phyloP scores from a whole-genome alignment of 108 stramenopile species.

The Skeletonema menzelii region DNA sequence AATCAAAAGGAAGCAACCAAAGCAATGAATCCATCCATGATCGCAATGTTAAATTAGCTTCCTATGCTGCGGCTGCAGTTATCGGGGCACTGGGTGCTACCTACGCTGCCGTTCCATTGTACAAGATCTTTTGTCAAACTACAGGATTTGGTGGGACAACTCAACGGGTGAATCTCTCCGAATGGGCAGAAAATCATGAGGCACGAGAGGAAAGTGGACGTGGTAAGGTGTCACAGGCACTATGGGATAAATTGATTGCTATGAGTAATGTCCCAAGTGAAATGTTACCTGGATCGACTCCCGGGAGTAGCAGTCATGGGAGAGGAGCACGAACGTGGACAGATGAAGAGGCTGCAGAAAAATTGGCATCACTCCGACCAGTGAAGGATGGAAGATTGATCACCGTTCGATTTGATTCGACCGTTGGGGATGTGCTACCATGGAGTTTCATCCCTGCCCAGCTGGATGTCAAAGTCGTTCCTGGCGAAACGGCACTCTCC shows the following conservation, averaged over 20 bases:
- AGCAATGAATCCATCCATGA: conserved; percentile 50
- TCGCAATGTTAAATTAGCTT: conserved; percentile 73
- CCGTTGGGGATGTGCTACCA: conserved; percentile 91
- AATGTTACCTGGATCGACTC: conserved; percentile 26
- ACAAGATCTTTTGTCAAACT: conserved; percentile 99
- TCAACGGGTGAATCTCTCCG: conserved; percentile 74
- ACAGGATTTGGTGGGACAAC: conserved; percentile 99
- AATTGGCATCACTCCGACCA: conserved; percentile 78
- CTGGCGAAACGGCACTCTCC: conserved; percentile 96
- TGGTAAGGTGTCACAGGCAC: conserved; percentile 28
- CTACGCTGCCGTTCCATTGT: conserved; percentile 98
- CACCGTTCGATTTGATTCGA: conserved; percentile 93
- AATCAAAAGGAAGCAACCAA: conserved; percentile 9
- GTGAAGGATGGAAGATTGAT: conserved; percentile 87
- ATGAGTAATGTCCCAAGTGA: conserved; percentile 51
- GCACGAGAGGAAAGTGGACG: conserved; percentile 30
- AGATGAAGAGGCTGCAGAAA: conserved; percentile 86
- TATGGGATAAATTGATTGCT: conserved; percentile 41
- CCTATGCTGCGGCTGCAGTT: conserved; percentile 77
- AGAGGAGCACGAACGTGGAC: conserved; percentile 81
- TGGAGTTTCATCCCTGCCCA: conserved; percentile 96
- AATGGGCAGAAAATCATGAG: conserved; percentile 48
- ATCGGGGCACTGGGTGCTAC: conserved; percentile 84
- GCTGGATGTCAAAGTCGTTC: conserved; percentile 93
- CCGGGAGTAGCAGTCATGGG: conserved; percentile 22